Percentiles rank a stretch among this genome's conserved stretches.
Evolutionary conservation across 129 eudicot genomes (phyloP).

Genomic region (Centella asiatica): DNA sequence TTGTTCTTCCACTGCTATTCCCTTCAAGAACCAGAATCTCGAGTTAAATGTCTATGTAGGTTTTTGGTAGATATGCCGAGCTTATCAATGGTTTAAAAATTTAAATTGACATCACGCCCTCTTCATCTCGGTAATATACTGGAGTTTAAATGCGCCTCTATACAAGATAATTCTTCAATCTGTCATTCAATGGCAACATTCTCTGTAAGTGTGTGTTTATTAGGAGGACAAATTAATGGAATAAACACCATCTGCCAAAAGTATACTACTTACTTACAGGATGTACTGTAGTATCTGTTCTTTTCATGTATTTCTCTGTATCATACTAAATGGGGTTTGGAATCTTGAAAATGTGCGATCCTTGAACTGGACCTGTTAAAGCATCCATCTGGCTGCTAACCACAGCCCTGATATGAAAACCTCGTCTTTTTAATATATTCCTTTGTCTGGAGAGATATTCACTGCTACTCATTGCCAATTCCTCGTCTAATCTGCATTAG

Average conservation of each 20-base stretch:
- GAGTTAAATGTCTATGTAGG: not conserved
- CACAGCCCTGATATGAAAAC: conserved; percentile 31
- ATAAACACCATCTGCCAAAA: too few relatives aligned
- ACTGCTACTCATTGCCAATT: conserved; percentile 28
- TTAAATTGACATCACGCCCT: too few relatives aligned
- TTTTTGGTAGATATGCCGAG: too few relatives aligned
- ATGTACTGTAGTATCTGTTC: not conserved
- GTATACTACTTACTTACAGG: not conserved
- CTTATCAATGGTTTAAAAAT: too few relatives aligned
- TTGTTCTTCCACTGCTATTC: not conserved
- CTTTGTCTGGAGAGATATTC: conserved; percentile 36
- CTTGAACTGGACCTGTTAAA: conserved; percentile 18
- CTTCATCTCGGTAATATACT: too few relatives aligned
- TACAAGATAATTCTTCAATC: too few relatives aligned
- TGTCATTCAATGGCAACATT: too few relatives aligned
- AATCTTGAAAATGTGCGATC: conserved; percentile 38
- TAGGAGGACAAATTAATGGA: too few relatives aligned
- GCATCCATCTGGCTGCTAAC: conserved; percentile 64
- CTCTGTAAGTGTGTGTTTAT: too few relatives aligned
- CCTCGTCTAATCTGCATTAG: conserved; percentile 40
- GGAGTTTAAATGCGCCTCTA: too few relatives aligned
- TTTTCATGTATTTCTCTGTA: conserved; percentile 6
- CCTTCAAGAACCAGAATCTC: not conserved
- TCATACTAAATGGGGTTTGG: conserved; percentile 38
- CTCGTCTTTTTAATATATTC: conserved; percentile 24